A percentile compares a stretch with the other conserved stretches of the same genome.
Evolutionary conservation across 2,329 filamentous ascomycete species (phyloP).

Genomic region (Fusarium musae): DNA sequence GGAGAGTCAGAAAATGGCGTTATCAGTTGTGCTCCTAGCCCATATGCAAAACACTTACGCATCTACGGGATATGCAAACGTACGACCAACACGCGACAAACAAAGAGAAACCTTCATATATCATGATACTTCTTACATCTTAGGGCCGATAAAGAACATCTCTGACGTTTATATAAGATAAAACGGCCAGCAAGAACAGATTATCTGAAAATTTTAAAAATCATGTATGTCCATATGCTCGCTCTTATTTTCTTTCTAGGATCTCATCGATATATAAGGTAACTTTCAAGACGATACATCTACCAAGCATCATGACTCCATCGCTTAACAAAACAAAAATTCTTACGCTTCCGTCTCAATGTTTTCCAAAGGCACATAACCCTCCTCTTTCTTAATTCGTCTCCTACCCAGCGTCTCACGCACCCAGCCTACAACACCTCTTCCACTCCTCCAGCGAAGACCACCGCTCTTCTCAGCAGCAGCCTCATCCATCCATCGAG

Average conservation of each 20-base stretch:
- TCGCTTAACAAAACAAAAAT: slow-evolving; percentile 15
- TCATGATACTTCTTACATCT: slow-evolving; percentile 8
- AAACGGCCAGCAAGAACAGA: neutral
- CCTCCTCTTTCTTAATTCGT: slow-evolving; percentile 58
- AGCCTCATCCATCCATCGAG: slow-evolving; percentile 84
- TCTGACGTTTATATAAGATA: neutral
- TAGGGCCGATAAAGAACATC: neutral
- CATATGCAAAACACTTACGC: neutral
- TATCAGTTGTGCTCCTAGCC: neutral
- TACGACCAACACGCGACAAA: slow-evolving; percentile 39
- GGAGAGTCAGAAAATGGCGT: neutral
- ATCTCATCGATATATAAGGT: slow-evolving; percentile 16
- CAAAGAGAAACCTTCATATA: slow-evolving; percentile 15
- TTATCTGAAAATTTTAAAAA: neutral
- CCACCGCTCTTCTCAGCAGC: slow-evolving; percentile 68
- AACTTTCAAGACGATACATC: slow-evolving; percentile 3
- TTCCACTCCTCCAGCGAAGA: slow-evolving; percentile 56
- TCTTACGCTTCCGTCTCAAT: slow-evolving; percentile 53
- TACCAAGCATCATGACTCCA: slow-evolving; percentile 16
- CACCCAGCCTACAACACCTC: slow-evolving; percentile 55
- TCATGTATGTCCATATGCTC: neutral
- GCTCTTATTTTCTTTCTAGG: slow-evolving; percentile 15
- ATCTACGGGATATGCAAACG: slow-evolving; percentile 17
- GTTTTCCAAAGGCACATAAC: slow-evolving; percentile 69
- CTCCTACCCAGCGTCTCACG: slow-evolving; percentile 54